Evolutionary conservation across 352 stramenopile genomes (phyloP).

Genomic region (Globisporangium heterothallicum): DNA sequence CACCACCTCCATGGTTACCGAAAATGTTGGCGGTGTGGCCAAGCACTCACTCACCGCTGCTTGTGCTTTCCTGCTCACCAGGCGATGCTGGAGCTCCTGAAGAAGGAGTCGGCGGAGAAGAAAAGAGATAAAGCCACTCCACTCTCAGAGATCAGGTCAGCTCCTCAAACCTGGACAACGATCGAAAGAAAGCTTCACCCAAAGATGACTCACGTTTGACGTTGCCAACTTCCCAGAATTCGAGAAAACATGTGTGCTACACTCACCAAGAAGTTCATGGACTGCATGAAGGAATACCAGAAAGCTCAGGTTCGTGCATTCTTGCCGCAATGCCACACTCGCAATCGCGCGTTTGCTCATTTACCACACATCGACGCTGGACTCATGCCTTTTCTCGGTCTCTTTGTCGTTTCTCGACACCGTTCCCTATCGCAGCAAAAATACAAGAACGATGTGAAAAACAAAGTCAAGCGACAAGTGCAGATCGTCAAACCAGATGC

Average conservation of each 20-base stretch:
- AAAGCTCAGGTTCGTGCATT: conserved; percentile 45
- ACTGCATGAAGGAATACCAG: conserved; percentile 98
- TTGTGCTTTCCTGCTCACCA: not conserved
- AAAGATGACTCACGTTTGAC: no score
- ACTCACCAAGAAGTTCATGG: conserved; percentile 97
- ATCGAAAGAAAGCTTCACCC: no score
- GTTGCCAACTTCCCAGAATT: no score
- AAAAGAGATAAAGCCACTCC: conserved; percentile 87
- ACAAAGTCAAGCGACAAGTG: conserved; percentile 96
- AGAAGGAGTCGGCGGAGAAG: conserved; percentile 93
- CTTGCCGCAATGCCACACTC: not conserved
- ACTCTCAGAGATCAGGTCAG: conserved; percentile 59
- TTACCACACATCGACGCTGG: no score
- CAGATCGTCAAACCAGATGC: conserved; percentile 98
- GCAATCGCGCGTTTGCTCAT: not conserved
- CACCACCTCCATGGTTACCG: conserved; percentile 16
- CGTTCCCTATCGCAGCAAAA: conserved; percentile 84
- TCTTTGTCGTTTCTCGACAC: not conserved
- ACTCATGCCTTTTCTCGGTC: not conserved
- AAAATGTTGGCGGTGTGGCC: not conserved
- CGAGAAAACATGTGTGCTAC: conserved; percentile 97
- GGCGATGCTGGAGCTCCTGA: conserved; percentile 78
- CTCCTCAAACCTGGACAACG: conserved; percentile 3
- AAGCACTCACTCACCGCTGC: not conserved
- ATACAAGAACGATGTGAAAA: conserved; percentile 98